These are phyloP conservation scores for Fusarium foetens DNA, from an alignment of 2,329 filamentous ascomycete genomes.

Conservation along the genomic window DNA sequence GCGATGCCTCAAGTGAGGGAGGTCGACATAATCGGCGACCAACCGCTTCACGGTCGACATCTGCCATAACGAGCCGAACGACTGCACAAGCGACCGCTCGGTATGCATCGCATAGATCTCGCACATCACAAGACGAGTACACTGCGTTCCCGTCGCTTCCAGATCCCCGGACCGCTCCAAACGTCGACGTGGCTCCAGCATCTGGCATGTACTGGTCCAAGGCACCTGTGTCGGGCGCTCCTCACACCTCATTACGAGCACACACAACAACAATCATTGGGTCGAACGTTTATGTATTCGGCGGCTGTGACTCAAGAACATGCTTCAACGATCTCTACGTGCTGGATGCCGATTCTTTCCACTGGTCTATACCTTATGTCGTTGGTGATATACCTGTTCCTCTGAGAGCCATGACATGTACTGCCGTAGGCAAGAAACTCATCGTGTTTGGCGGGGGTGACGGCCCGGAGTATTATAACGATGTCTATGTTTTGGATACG, in stretches of 20 bases:
- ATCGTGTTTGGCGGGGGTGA: conserved; percentile 77
- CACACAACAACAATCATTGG: conserved; percentile 75
- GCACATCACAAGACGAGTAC: conserved; percentile 53
- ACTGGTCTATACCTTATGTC: conserved; percentile 74
- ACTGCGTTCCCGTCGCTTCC: conserved; percentile 66
- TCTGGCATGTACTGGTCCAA: conserved; percentile 79
- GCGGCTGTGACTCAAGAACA: conserved; percentile 72
- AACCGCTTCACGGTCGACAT: conserved; percentile 62
- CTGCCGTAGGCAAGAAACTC: conserved; percentile 75
- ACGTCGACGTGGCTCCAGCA: conserved; percentile 71
- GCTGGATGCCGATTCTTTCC: conserved; percentile 75
- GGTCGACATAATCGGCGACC: conserved; percentile 51
- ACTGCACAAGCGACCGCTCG: conserved; percentile 35
- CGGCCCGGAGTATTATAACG: conserved; percentile 76
- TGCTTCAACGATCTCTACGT: conserved; percentile 78
- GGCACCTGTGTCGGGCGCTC: conserved; percentile 70
- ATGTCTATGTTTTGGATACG: conserved; percentile 77
- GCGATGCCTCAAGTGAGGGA: conserved; percentile 43
- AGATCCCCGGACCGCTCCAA: conserved; percentile 64
- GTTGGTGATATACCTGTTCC: conserved; percentile 72
- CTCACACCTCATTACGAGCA: conserved; percentile 70
- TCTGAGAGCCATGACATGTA: conserved; percentile 77
- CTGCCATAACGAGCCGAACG: conserved; percentile 57
- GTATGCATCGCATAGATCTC: conserved; percentile 33
- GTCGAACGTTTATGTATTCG: conserved; percentile 75